These are phyloP conservation scores for Cubamyces sp. DNA, from an alignment of 768 basidiomycete species.

Conservation along the genomic window DNA sequence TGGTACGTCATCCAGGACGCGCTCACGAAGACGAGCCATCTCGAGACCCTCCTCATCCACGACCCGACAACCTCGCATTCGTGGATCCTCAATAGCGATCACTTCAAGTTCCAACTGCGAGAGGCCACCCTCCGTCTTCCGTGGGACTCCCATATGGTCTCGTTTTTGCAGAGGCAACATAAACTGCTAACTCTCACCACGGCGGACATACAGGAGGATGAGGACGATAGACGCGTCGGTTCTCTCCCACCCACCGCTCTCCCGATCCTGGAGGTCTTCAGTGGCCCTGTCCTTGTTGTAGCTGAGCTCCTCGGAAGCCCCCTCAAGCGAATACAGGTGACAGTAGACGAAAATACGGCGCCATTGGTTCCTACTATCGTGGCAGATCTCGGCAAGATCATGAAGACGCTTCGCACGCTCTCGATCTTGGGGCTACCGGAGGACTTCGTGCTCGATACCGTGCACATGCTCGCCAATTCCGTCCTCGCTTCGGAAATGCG, in stretches of 20 bases:
- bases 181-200: slow-evolving; percentile 45
- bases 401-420: slow-evolving; percentile 41
- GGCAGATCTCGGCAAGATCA: slow-evolving; percentile 36
- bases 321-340: slow-evolving; percentile 51
- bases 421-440: slow-evolving; percentile 42
- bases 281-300: slow-evolving; percentile 49
- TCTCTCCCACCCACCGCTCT: slow-evolving; percentile 32
- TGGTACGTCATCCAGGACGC: slow-evolving; percentile 50
- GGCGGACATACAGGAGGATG: slow-evolving; percentile 20
- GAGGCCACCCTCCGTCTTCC: slow-evolving; percentile 52
- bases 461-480: slow-evolving; percentile 40
- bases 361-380: slow-evolving; percentile 38
- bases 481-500: slow-evolving; percentile 39
- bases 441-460: slow-evolving; percentile 32
- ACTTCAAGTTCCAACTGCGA: slow-evolving; percentile 49
- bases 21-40: slow-evolving; percentile 46
- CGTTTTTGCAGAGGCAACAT: slow-evolving; percentile 53
- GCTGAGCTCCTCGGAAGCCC: slow-evolving; percentile 44
- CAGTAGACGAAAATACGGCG: slow-evolving; percentile 43
- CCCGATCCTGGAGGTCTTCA: slow-evolving; percentile 47
- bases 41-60: slow-evolving; percentile 48
- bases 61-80: slow-evolving; percentile 44
- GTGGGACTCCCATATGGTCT: slow-evolving; percentile 51
- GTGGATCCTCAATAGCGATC: slow-evolving; percentile 50
- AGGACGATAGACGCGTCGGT: slow-evolving; percentile 21